Evolutionary conservation across 495 filamentous ascomycete species (phyloP), one percentile per base, ranked within the genome.

Genomic region (Talaromyces ruber): DNA sequence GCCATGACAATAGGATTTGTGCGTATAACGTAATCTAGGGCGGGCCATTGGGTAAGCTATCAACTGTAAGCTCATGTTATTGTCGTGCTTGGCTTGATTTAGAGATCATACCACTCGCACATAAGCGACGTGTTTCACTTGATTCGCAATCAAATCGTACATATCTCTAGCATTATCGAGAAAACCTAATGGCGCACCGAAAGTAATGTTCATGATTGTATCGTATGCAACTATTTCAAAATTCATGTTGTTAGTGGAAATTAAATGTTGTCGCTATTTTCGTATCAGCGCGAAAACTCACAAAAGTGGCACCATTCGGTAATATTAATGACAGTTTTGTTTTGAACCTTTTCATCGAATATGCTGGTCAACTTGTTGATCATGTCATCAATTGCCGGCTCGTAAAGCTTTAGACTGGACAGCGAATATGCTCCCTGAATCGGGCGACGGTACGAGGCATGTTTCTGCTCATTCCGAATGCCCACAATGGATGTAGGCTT

Each of bases 251-350:
- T 54, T 11, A 54, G 26, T 28, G 28, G 11, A 26, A 6, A 28
- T 29, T 26, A 14, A 54, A 6, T 28, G 3, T 22, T 2, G 6
- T 22, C 4, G 26, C 51, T 1, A 21, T 26, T 24, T 25, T 24
- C 24, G 2, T 14, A 25, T 54, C n/a, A 3, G 18, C 22, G 50
- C 4, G n/a, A 52, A 52, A 12, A 54, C 51, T 54, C 11, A 54
- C 51, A 54, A 16, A 54, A 54, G 51, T 54, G 51, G 22, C 51
- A 54, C 51, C 51, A 54, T 26, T 54, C 51, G 16, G 51, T 54
- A 28, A 54, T 16, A 6, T 54, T 54, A 11, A 54, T 28, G 1
- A 54, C 24, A 2, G 22, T 26, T 14, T n/a, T 54, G 51, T 24
- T 54, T 22, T n/a, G 22, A n/a, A 7, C 21, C 28, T 54, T 54